Conservation (phyloP, 2,329 filamentous ascomycete genomes). For the Epichloe uncinata region DNA sequence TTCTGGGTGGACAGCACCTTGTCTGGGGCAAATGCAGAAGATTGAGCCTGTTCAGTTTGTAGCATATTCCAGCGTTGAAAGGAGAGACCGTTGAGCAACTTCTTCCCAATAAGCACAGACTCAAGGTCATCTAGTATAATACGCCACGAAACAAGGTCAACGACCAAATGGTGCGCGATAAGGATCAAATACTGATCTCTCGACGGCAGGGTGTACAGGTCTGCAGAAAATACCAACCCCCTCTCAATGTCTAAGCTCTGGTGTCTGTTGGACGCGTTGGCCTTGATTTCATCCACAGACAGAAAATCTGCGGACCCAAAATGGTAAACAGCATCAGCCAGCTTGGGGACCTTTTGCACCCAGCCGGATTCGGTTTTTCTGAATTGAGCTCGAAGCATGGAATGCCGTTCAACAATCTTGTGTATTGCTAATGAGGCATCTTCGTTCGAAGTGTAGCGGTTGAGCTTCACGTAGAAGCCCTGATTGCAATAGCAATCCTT, state of each 20-base stretch:
- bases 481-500: conserved; percentile 2
- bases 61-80: conserved; percentile 24
- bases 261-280: neutral
- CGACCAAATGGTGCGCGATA: conserved; percentile 23
- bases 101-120: conserved; percentile 16
- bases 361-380: neutral
- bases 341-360: conserved; percentile 1
- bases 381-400: conserved; percentile 8
- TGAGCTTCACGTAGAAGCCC: conserved; percentile 1
- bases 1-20: neutral
- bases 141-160: conserved; percentile 34
- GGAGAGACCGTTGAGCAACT: conserved; percentile 7
- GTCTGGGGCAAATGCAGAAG: neutral
- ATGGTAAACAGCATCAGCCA: neutral
- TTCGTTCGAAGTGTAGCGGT: neutral
- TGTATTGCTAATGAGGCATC: neutral
- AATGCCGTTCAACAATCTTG: conserved; percentile 4
- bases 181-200: conserved; percentile 17
- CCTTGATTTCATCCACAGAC: neutral
- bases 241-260: conserved; percentile 1
- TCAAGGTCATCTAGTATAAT: conserved; percentile 31
- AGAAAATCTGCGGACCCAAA: neutral
- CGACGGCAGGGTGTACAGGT: neutral
- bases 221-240: conserved; percentile 7
- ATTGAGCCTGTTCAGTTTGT: conserved; percentile 17